A percentile compares a stretch with the other conserved stretches of the same genome.
These are phyloP conservation scores for Silene vulgaris DNA, from an alignment of 179 eudicot species.

Conservation along the genomic window DNA sequence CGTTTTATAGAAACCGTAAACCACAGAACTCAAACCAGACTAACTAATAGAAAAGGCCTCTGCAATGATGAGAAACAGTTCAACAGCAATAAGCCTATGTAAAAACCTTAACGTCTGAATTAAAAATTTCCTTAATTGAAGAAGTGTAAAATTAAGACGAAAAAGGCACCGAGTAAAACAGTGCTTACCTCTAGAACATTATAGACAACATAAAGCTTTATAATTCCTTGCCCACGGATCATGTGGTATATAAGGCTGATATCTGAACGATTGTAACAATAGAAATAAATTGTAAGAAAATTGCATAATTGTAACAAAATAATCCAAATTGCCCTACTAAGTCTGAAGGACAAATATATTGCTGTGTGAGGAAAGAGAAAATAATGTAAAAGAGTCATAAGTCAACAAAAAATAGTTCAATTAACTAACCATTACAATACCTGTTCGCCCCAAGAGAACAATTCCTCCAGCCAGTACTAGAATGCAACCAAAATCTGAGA, in stretches of 20 bases:
- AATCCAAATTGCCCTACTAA: neutral
- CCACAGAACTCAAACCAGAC: neutral
- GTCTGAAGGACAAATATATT: conserved; percentile 10
- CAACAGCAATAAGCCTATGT: neutral
- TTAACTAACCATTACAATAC: conserved; percentile 29
- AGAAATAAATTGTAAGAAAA: conserved; percentile 5
- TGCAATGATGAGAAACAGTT: neutral
- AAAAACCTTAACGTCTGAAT: neutral
- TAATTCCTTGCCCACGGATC: conserved; percentile 96
- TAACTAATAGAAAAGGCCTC: neutral
- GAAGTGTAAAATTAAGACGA: neutral
- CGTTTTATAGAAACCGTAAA: neutral
- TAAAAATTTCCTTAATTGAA: conserved; percentile 3
- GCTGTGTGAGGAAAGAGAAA: neutral
- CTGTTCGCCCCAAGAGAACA: conserved; percentile 64
- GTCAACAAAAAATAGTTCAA: neutral
- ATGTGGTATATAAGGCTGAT: conserved; percentile 98
- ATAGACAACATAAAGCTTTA: conserved; percentile 92
- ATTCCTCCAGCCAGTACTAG: conserved; percentile 62
- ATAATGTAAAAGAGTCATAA: neutral
- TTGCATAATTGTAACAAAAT: neutral
- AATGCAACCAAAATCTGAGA: conserved; percentile 82
- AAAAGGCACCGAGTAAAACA: conserved; percentile 5
- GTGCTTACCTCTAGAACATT: conserved; percentile 81
- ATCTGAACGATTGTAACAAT: conserved; percentile 45